Base-by-base conservation (phyloP, 129 eudicot genomes). In the Flaveria robusta region DNA sequence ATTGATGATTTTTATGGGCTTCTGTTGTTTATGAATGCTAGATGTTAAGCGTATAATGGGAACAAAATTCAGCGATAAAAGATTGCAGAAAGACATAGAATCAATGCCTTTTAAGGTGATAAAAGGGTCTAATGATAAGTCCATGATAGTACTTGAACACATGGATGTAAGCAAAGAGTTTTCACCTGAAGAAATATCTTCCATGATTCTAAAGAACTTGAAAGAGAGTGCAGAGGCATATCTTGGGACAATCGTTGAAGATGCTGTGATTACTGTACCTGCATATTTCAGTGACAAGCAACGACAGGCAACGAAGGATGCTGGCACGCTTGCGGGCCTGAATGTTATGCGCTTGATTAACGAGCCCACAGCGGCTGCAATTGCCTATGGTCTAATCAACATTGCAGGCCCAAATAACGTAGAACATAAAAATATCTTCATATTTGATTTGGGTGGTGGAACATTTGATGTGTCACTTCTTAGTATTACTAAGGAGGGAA, bases 301-400 rank as follows among this genome's bases (percentile, higher is more conserved):
- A 18, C 59, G 59, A 0, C 9, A 52, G 59, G 59, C 59, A 0
- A 52, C 59, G 0, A 52, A 52, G 59, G 23, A 52, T 5, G 59
- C 59, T 5, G 59, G 59, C 5, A 52, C 10, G n/a, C 59, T 52
- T 0, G 59, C 24, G 4, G 59, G 59, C 2, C 59, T 52, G 1
- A 52, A 52, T 6, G 59, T 52, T 23, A 3, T 52, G 20, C 59
- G 59, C 23, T 52, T 52, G 10, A 52, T 52, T 1, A 52, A 1
- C n/a, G 59, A 52, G 59, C 59, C 59, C 59, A 52, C 59, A 52
- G 23, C 59, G 4, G 59, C 59, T 52, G 59, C 59, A 18, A 52
- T 52, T 5, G n/a, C n/a, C n/a, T n/a, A n/a, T n/a, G n/a, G n/a
- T n/a, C n/a, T n/a, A n/a, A n/a, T n/a, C n/a, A n/a, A n/a, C n/a